Conservation (phyloP, 2,329 filamentous ascomycete species). For the Ceratocystis cubensis region DNA sequence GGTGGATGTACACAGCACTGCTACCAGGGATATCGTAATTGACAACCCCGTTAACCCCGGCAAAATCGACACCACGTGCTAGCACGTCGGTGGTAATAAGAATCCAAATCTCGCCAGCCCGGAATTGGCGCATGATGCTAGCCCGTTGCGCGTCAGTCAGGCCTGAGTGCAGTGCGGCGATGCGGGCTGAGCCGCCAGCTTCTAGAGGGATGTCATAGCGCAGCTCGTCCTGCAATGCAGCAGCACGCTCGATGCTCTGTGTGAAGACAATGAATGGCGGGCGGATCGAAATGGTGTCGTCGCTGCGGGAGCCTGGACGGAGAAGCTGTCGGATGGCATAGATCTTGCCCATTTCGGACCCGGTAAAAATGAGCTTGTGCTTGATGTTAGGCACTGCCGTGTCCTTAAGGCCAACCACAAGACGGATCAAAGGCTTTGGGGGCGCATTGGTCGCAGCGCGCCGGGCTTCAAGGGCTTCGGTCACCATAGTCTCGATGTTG, state of each 20-base stretch:
- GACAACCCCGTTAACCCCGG: conserved; percentile 86
- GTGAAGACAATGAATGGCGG: conserved; percentile 93
- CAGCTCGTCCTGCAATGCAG: conserved; percentile 76
- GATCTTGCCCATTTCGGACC: conserved; percentile 85
- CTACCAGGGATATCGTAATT: conserved; percentile 97
- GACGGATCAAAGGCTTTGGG: conserved; percentile 52
- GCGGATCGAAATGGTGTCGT: conserved; percentile 49
- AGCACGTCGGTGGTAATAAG: conserved; percentile 92
- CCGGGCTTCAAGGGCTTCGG: conserved; percentile 50
- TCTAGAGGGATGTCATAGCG: conserved; percentile 87
- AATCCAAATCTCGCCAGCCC: conserved; percentile 87
- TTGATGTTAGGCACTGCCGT: conserved; percentile 84
- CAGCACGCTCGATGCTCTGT: conserved; percentile 83
- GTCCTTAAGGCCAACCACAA: conserved; percentile 94
- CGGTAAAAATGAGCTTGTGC: conserved; percentile 81
- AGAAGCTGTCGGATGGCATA: conserved; percentile 81
- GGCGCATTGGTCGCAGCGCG: conserved; percentile 9
- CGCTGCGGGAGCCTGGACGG: conserved; percentile 46
- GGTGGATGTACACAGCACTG: conserved; percentile 81
- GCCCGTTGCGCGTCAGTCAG: conserved; percentile 65
- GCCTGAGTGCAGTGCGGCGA: conserved; percentile 82
- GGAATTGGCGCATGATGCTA: conserved; percentile 76
- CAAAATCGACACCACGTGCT: conserved; percentile 85
- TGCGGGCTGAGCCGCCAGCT: conserved; percentile 70
- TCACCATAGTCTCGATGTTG: conserved; percentile 69